These are phyloP conservation scores for Hypomontagnella monticulosa DNA, from an alignment of 495 filamentous ascomycete genomes.

Conservation along the genomic window DNA sequence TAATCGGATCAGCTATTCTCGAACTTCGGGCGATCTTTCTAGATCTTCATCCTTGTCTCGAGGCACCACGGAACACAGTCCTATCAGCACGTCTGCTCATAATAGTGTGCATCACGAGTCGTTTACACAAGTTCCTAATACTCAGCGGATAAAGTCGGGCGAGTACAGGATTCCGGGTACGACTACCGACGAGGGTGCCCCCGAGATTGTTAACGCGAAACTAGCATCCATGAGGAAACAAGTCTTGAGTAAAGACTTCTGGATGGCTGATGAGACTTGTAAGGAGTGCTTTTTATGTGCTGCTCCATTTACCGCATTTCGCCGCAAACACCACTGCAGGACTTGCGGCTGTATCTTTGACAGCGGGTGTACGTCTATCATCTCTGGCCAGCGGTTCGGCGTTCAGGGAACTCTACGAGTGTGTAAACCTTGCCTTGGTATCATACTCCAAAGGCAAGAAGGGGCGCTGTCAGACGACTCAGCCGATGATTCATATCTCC, in stretches of 20 bases:
- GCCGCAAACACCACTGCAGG: slow-evolving; percentile 96
- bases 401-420: slow-evolving; percentile 86
- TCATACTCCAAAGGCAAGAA: slow-evolving; percentile 90
- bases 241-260: slow-evolving; percentile 91
- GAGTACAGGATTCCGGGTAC: slow-evolving; percentile 62
- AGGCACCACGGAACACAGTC: slow-evolving; percentile 61
- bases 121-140: slow-evolving; percentile 55
- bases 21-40: slow-evolving; percentile 58
- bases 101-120: slow-evolving; percentile 63
- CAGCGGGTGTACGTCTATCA: slow-evolving; percentile 90
- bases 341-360: slow-evolving; percentile 97
- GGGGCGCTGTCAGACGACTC: slow-evolving; percentile 87
- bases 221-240: slow-evolving; percentile 79
- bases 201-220: slow-evolving; percentile 67
- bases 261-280: slow-evolving; percentile 99
- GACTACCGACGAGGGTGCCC: slow-evolving; percentile 64
- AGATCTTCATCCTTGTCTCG: slow-evolving; percentile 71
- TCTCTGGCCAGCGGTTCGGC: slow-evolving; percentile 87
- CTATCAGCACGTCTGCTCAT: slow-evolving; percentile 64
- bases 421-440: slow-evolving; percentile 92
- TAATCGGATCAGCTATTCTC: slow-evolving; percentile 59
- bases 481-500: slow-evolving; percentile 70
- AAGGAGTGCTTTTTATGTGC: slow-evolving; percentile 97
- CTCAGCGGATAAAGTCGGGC: slow-evolving; percentile 56
- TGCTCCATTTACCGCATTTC: slow-evolving; percentile 89